Base-by-base conservation (phyloP, 345 rosid species). In the Euclidium syriacum region DNA sequence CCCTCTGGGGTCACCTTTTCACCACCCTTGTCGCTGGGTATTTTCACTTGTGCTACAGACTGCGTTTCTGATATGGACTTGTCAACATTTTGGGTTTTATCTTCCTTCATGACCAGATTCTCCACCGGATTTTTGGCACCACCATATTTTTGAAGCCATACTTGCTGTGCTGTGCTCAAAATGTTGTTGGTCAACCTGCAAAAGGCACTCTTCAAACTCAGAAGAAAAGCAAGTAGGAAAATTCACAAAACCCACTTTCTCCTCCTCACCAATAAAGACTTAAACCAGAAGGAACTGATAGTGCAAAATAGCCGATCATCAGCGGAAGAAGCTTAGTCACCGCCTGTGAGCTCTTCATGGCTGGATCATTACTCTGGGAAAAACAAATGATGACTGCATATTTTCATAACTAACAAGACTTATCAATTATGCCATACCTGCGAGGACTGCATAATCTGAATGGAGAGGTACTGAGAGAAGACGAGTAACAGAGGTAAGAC, bases 231-330 rank as follows among this genome's bases (percentile, higher is more conserved):
- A 32, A 46, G 39, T 17, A 34, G 12, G 48, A 32, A 56, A 51
- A 30, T 29, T 52, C 36, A 38, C 11, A 67, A 72, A 42, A 16
- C 33, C 33, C 23, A 63, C 53, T 18, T 33, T 43, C 36, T 44
- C 42, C 15, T 65, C 46, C 95, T 82, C 76, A 89, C 98, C 98
- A 92, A 65, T 92, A 92, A 51, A 92, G 91, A 75, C 97, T 89
- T 74, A 92, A 78, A 77, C 98, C 98, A 35, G 98, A 92, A 65
- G 98, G 98, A 78, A 89, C 98, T n/a, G 95, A 92, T 35, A 92
- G 84, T 56, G 98, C 62, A 82, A 89, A 92, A 68, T 92, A 92
- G 65, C 97, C 98, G 33, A 92, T 87, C 90, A 92, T 73, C 49
- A 92, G 66, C 4, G 97, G 98, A 9, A 89, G 95, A 62, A 92